Evolutionary conservation across 176 grass and related monocot species (phyloP).

Genomic region (Ensete ventricosum): DNA sequence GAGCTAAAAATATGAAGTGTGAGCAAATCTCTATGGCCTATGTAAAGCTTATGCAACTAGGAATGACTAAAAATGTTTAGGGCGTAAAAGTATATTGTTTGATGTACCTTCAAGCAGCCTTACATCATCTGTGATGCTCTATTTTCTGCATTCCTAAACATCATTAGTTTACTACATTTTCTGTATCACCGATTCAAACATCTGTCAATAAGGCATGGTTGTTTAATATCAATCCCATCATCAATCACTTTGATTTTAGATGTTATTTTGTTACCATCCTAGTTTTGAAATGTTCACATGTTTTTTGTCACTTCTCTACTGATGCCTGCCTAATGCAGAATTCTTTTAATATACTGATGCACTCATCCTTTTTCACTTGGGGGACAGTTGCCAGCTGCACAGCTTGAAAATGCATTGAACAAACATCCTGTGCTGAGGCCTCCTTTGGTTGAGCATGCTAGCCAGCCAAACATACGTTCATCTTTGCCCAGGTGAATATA

Average conservation of each 20-base stretch:
- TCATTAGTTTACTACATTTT: no score
- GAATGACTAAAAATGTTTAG: no score
- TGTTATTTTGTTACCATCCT: background rate
- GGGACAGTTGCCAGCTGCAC: constrained; percentile 74
- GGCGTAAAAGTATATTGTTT: no score
- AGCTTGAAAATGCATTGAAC: constrained; percentile 82
- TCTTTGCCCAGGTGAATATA: constrained; percentile 59
- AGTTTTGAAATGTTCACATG: background rate
- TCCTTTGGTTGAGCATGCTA: constrained; percentile 79
- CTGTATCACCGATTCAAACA: no score
- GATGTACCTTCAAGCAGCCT: no score
- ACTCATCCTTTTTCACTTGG: constrained; percentile 14
- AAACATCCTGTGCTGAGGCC: constrained; percentile 67
- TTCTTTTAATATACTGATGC: background rate
- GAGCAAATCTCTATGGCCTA: no score
- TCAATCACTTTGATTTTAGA: background rate
- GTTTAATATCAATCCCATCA: background rate
- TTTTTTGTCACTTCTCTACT: constrained; percentile 4
- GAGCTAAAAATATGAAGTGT: no score
- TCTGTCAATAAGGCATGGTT: no score
- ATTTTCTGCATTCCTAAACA: no score
- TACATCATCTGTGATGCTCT: no score
- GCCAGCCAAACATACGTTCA: constrained; percentile 56
- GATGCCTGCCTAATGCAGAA: background rate
- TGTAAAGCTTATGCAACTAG: no score